Evolutionary conservation across 1,284 basidiomycete genomes (phyloP).

Genomic region (Rhodotorula sp.): DNA sequence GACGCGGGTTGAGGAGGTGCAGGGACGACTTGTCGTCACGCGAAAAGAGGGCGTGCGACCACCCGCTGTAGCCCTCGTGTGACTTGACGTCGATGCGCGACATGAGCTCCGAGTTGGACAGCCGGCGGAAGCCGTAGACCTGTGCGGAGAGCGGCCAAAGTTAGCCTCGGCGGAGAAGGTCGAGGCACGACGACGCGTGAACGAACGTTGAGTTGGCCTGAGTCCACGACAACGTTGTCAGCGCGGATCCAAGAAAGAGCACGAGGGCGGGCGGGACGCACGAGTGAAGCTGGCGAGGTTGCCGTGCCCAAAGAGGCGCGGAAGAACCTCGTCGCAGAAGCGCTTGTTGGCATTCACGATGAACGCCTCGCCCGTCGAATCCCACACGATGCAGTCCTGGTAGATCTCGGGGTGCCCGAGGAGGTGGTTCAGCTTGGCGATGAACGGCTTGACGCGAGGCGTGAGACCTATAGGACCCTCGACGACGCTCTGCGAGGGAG

Average conservation of each 20-base stretch:
- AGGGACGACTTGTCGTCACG: constrained; percentile 14
- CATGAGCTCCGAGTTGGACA: constrained; percentile 14
- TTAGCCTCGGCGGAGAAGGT: background rate
- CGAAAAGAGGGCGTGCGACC: constrained; percentile 23
- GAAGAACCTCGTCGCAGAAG: constrained; percentile 20
- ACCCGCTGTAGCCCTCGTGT: constrained; percentile 19
- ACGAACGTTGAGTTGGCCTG: constrained; percentile 33
- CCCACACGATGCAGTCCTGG: constrained; percentile 29
- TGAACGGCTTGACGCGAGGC: constrained; percentile 31
- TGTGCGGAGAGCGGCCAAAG: background rate
- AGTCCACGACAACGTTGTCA: background rate
- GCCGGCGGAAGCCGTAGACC: constrained; percentile 32
- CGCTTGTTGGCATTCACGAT: constrained; percentile 24
- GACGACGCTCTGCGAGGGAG: background rate
- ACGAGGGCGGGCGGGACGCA: background rate
- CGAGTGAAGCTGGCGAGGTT: constrained; percentile 34
- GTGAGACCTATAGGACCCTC: background rate
- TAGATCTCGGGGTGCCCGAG: constrained; percentile 17
- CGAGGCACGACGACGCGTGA: background rate
- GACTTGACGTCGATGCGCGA: constrained; percentile 11
- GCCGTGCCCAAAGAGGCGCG: constrained; percentile 18
- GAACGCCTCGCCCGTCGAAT: constrained; percentile 22
- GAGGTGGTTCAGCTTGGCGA: constrained; percentile 27
- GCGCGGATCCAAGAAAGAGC: background rate
- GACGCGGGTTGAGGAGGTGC: constrained; percentile 18